Evolutionary conservation across 352 stramenopile genomes (phyloP), one percentile per base, ranked within the genome.

Genomic region (Thalassiosira mediterranea): DNA sequence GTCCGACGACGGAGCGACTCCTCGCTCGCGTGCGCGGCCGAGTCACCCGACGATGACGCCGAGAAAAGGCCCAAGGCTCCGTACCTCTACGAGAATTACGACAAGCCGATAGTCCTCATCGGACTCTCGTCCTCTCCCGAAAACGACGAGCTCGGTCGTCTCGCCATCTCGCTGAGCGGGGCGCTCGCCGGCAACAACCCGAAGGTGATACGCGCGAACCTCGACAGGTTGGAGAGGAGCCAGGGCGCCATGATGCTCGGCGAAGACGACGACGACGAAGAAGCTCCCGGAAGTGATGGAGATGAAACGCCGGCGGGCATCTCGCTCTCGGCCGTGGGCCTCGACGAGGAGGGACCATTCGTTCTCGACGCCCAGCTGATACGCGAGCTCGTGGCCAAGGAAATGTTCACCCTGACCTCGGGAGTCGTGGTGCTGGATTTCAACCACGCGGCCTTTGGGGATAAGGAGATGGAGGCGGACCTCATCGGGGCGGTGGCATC

Each of bases 61-160:
- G 10, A n/a, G 17, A 59, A 59, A 59, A 23, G 4, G 15, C 3
- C 49, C 49, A 53, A 67, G n/a, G 28, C 58, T 25, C 48, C 25
- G 0, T 64, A 48, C 64, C 64, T 42, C 32, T 67, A 49, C 31
- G 52, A 62, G 28, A 51, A 59, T 15, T 92, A 92, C 67, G 56
- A 90, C 53, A 91, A 89, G 66, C 87, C 87, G 15, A 88, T 93
- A 31, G 67, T 91, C 23, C 61, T 93, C 2, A 61, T 93, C 19
- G 87, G 87, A 38, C 54, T 58, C 34, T 85, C 75, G 11, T 84
- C 75, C 5, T 73, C 64, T 15, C 56, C 51, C 4, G 19, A 76
- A 44, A 65, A 61, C 2, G 77, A 88, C 49, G 87, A 93, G 76
- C 62, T 93, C 8, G 44, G 76, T 25, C 72, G 81, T 29, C 52